A percentile compares a stretch with the other conserved stretches of the same genome.
Conservation (phyloP, 1,139 yeast species). For the Protomyces gravidus region DNA sequence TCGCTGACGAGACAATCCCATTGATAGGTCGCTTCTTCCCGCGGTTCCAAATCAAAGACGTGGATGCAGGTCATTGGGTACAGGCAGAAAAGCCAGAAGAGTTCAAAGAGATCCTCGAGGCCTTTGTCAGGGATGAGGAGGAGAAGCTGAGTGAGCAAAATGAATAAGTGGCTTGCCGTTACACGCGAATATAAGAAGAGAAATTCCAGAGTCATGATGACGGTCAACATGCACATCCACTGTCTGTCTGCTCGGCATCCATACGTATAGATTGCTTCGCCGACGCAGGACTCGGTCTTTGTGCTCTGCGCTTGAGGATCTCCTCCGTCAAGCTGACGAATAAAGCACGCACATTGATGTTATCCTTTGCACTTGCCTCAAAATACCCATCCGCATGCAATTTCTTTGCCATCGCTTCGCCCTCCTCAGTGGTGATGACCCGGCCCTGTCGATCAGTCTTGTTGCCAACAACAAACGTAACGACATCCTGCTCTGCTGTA, state of each 20-base stretch:
- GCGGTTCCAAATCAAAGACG: constrained; percentile 62
- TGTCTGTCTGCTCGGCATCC: not conserved
- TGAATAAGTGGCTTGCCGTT: not conserved
- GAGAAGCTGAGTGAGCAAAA: not conserved
- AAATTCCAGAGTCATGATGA: not conserved
- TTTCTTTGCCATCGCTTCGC: constrained; percentile 3
- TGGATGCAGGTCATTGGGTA: constrained; percentile 90
- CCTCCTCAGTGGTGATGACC: constrained; percentile 13
- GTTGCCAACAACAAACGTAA: constrained; percentile 20
- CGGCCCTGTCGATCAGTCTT: constrained; percentile 26
- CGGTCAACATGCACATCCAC: not conserved
- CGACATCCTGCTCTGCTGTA: constrained; percentile 7
- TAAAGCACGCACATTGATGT: constrained; percentile 1
- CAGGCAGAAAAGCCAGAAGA: constrained; percentile 73
- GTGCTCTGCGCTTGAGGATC: not conserved
- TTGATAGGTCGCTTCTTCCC: constrained; percentile 79
- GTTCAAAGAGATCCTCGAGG: constrained; percentile 55
- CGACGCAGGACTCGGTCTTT: not conserved
- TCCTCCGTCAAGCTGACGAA: constrained; percentile 14
- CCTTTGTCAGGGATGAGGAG: constrained; percentile 51
- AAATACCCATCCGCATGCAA: constrained; percentile 15
- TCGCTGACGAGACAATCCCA: constrained; percentile 79
- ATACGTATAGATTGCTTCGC: not conserved
- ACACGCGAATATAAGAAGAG: not conserved
- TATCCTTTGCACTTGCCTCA: constrained; percentile 20